Evolutionary conservation across 2,329 filamentous ascomycete genomes (phyloP), one percentile per base, ranked within the genome.

Genomic region (Monilinia aucupariae): DNA sequence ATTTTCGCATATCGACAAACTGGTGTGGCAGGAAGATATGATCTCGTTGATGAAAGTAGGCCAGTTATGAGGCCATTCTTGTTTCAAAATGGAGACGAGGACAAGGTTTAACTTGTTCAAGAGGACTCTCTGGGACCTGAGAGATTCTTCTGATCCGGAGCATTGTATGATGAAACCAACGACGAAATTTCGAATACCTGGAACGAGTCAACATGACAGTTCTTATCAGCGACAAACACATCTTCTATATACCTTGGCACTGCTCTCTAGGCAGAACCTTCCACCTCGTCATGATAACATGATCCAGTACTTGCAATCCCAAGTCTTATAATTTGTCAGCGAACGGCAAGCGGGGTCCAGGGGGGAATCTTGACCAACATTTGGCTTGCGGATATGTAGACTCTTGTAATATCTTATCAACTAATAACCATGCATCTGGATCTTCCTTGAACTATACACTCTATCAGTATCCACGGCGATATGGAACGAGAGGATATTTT

Each of bases 51-150:
- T 97, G 78, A 99, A 99, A 25, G 92, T 96, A 13, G 96, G 94
- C 94, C 96, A 99, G 81, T 99, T 96, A 79, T 97, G 93, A 63
- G 94, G 94, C 94, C 94, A 99, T 78, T 99, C 94, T 79, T 99
- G 94, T 82, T 99, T 99, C 74, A 99, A 81, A 67, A 99, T 93
- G 64, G 92, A 97, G 71, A 99, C 91, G 68, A 99, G 88, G 64
- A 97, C 93, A 72, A 99, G 85, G 74, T 99, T 99, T 66, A 99
- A 87, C 81, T 99, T 99, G 84, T 97, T 97, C 74, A 99, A 82
- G 65, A 99, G 85, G 41, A 92, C 92, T 74, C 90, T 89, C 78
- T 97, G 89, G 71, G 84, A 80, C 76, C 88, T 89, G 70, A 97
- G 82, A 68, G 87, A 88, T 74, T 97, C 93, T 76, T 97, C 93